Evolutionary conservation across 768 basidiomycete genomes (phyloP).

Genomic region (Mycena epipterygia): DNA sequence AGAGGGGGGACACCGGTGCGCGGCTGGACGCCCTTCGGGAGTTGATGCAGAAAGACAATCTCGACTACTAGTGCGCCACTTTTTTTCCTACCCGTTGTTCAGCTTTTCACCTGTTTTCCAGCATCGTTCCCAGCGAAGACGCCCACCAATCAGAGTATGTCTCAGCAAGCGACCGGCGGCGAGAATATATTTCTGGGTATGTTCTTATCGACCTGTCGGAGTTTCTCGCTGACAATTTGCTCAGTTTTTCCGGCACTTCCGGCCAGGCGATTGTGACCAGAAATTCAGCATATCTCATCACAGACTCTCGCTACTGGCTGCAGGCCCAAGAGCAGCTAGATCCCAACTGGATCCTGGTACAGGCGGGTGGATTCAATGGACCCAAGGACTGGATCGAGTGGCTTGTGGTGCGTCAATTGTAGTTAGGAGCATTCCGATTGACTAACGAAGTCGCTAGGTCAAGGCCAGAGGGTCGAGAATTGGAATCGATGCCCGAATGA

Average conservation of each 20-base stretch:
- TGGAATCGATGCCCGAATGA: slow-evolving; percentile 89
- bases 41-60: slow-evolving; percentile 73
- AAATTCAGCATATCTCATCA: slow-evolving; percentile 78
- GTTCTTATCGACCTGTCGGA: slow-evolving; percentile 5
- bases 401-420: slow-evolving; percentile 65
- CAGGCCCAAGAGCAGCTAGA: slow-evolving; percentile 83
- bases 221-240: slow-evolving; percentile 40
- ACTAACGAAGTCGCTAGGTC: slow-evolving; percentile 34
- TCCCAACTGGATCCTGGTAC: slow-evolving; percentile 78
- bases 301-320: slow-evolving; percentile 87
- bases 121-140: slow-evolving; percentile 84
- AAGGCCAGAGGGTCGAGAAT: slow-evolving; percentile 66
- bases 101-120: slow-evolving; percentile 44
- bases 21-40: slow-evolving; percentile 73
- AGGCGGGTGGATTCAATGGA: slow-evolving; percentile 63
- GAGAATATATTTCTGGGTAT: slow-evolving; percentile 84
- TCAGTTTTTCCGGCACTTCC: slow-evolving; percentile 73
- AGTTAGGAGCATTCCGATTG: slow-evolving; percentile 5
- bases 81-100: slow-evolving; percentile 8
- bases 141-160: slow-evolving; percentile 90
- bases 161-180: slow-evolving; percentile 79
- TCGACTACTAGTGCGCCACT: slow-evolving; percentile 81
- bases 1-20: slow-evolving; percentile 69
- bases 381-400: slow-evolving; percentile 87
- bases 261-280: slow-evolving; percentile 81